Percentiles rank a stretch among this genome's conserved stretches.
Conservation (phyloP, 148 eudicot species). For the Diospyros lotus region DNA sequence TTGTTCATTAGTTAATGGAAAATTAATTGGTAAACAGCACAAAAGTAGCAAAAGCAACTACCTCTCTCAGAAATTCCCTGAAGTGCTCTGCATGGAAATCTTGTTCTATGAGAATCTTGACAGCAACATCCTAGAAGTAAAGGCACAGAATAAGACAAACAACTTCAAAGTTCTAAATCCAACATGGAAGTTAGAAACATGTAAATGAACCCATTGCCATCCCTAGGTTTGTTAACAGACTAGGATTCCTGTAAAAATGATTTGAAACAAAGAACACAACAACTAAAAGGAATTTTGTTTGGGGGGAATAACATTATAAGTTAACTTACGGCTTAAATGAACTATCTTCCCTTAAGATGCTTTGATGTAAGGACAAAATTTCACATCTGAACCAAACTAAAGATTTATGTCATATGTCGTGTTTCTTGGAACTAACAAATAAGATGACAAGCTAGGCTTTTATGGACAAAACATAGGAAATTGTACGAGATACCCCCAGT, state of each 20-base stretch:
- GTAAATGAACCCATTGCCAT: neutral
- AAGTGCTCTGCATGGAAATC: slow-evolving; percentile 70
- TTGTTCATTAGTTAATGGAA: neutral
- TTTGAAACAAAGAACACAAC: neutral
- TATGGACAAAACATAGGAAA: neutral
- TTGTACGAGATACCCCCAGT: neutral
- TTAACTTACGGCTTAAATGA: neutral
- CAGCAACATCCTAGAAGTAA: slow-evolving; percentile 80
- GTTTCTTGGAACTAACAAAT: neutral
- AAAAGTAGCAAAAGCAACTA: slow-evolving; percentile 22
- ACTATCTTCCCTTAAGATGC: neutral
- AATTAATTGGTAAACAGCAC: neutral
- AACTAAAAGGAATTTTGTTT: no score
- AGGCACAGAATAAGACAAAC: neutral
- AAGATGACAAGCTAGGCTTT: neutral
- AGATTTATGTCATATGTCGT: neutral
- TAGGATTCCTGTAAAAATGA: neutral
- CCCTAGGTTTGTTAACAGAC: neutral
- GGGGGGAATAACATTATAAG: neutral
- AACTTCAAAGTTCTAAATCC: slow-evolving; percentile 1
- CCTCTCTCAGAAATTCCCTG: slow-evolving; percentile 81
- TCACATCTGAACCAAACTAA: neutral
- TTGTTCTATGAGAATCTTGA: slow-evolving; percentile 88
- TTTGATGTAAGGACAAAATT: neutral
- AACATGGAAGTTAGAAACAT: neutral